A percentile compares a stretch with the other conserved stretches of the same genome.
phyloP scores from a whole-genome alignment of 257 asterid species.

The Rehmannia glutinosa region DNA sequence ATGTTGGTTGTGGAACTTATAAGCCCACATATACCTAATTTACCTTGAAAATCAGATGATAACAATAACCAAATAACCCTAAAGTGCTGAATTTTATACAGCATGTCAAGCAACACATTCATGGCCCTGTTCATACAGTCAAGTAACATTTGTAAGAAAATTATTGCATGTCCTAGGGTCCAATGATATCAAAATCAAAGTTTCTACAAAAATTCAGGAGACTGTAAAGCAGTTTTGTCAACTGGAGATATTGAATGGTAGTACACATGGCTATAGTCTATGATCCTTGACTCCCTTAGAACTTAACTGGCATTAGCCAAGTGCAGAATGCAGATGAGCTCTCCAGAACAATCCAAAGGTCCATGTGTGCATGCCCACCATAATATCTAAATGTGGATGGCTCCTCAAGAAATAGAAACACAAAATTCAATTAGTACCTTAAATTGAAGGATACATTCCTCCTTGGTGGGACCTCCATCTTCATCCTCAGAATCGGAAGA shows the following conservation, averaged over 20 bases:
- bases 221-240: neutral
- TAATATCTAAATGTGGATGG: neutral
- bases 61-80: neutral
- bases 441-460: constrained; percentile 75
- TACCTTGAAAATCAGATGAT: neutral
- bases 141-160: neutral
- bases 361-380: neutral
- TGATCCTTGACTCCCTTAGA: neutral
- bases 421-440: constrained; percentile 48
- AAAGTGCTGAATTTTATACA: neutral
- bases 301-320: neutral
- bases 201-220: neutral
- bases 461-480: constrained; percentile 81
- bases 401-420: neutral
- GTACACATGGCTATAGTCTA: neutral
- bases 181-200: neutral
- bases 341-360: neutral
- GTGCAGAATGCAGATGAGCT: constrained; percentile 4
- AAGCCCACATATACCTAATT: neutral
- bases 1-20: neutral
- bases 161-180: neutral
- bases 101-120: neutral
- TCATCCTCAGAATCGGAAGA: constrained; percentile 96
- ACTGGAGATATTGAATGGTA: constrained; percentile 1
- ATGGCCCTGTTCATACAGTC: neutral